Evolutionary conservation across 495 filamentous ascomycete genomes (phyloP).

Genomic region (Penicillium taxi): DNA sequence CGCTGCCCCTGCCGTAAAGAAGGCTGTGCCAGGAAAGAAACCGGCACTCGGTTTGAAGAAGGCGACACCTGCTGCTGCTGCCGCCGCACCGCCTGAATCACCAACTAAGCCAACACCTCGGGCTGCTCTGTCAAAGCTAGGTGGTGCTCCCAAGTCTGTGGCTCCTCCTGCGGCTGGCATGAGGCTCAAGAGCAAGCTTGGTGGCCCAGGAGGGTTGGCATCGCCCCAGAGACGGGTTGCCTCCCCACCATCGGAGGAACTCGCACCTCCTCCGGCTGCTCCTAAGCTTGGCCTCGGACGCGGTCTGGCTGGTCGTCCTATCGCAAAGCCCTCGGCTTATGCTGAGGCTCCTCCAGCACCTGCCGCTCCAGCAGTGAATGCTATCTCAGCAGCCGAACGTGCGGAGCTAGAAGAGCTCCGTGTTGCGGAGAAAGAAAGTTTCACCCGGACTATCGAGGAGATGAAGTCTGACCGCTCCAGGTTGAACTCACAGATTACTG

Average conservation of each 20-base stretch:
- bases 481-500: conserved; percentile 69
- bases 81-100: conserved; percentile 49
- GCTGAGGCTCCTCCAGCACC: conserved; percentile 35
- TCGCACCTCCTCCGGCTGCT: conserved; percentile 45
- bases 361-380: conserved; percentile 45
- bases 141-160: conserved; percentile 58
- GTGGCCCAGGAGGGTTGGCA: conserved; percentile 49
- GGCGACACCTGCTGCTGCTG: conserved; percentile 50
- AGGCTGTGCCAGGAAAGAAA: conserved; percentile 45
- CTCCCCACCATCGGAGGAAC: conserved; percentile 48
- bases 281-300: conserved; percentile 63
- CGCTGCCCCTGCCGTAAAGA: conserved; percentile 37
- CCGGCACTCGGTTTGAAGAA: conserved; percentile 43
- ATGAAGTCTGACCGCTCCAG: conserved; percentile 65
- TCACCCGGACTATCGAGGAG: conserved; percentile 64
- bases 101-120: conserved; percentile 52
- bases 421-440: conserved; percentile 67
- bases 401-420: conserved; percentile 88
- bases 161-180: conserved; percentile 49
- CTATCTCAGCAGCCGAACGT: conserved; percentile 64
- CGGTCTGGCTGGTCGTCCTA: conserved; percentile 75
- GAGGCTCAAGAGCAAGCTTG: conserved; percentile 61
- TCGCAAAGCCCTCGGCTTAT: conserved; percentile 63
- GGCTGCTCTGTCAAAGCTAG: conserved; percentile 54
- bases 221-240: conserved; percentile 58